These are phyloP conservation scores for Rhodotorula toruloides DNA, from an alignment of 768 basidiomycete species.

Conservation along the genomic window DNA sequence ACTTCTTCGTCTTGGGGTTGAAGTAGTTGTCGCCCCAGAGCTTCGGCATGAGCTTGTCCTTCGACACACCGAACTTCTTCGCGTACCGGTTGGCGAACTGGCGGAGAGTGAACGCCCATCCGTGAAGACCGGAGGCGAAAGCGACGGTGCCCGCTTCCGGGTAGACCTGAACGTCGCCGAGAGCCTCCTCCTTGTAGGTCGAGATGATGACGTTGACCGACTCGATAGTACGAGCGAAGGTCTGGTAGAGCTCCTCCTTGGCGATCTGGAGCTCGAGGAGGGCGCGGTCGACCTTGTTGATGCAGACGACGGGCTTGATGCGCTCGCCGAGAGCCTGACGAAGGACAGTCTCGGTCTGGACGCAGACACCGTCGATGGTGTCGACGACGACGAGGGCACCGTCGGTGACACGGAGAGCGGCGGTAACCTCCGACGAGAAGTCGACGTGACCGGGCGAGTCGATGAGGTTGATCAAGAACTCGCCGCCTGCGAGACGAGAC, in stretches of 20 bases:
- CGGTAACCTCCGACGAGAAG: constrained; percentile 99
- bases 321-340: constrained; percentile 95
- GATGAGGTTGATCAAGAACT: constrained; percentile 99
- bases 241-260: constrained; percentile 96
- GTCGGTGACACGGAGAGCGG: constrained; percentile 98
- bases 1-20: constrained; percentile 93
- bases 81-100: constrained; percentile 91
- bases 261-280: constrained; percentile 94
- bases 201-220: constrained; percentile 97
- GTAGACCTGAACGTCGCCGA: constrained; percentile 98
- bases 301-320: constrained; percentile 98
- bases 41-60: constrained; percentile 95
- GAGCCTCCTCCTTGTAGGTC: constrained; percentile 85
- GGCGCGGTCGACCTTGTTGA: constrained; percentile 99
- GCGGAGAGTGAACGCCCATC: constrained; percentile 98
- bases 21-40: constrained; percentile 99
- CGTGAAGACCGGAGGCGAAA: constrained; percentile 98
- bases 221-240: constrained; percentile 95
- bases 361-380: constrained; percentile 98
- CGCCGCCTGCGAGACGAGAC: constrained; percentile 58
- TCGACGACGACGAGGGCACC: constrained; percentile 99
- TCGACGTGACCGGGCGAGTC: constrained; percentile 99
- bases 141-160: constrained; percentile 97
- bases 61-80: constrained; percentile 98
- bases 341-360: constrained; percentile 98